phyloP scores from a whole-genome alignment of 2,329 filamentous ascomycete genomes.

The Dryadomyces sulphureus region DNA sequence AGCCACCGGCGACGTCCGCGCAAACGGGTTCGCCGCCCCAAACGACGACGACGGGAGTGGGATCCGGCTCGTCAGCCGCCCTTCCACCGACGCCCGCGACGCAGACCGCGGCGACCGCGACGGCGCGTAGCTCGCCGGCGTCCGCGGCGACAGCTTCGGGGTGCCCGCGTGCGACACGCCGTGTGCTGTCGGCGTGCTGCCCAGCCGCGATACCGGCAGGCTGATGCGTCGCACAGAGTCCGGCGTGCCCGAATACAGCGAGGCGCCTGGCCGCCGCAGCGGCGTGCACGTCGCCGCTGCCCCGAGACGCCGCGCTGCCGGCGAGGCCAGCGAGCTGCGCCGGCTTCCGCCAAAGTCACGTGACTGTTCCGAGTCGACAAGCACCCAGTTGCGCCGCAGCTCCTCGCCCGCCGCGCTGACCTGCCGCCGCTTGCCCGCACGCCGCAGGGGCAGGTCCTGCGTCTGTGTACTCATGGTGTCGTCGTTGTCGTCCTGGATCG shows the following conservation, averaged over 20 bases:
- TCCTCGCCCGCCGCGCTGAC: slow-evolving; percentile 37
- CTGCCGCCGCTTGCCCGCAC: slow-evolving; percentile 37
- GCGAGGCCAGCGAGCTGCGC: no score
- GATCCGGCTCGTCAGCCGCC: slow-evolving; percentile 24
- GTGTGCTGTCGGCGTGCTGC: no score
- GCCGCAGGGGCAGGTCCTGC: slow-evolving; percentile 14
- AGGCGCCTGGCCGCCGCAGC: no score
- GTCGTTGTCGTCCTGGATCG: neutral
- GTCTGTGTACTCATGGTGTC: neutral
- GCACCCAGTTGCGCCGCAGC: slow-evolving; percentile 55
- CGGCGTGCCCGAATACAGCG: slow-evolving; percentile 12
- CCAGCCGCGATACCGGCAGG: slow-evolving; percentile 23
- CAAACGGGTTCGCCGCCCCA: slow-evolving; percentile 6
- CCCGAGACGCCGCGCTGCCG: no score
- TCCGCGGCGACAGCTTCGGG: slow-evolving; percentile 22
- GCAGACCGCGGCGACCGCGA: slow-evolving; percentile 24
- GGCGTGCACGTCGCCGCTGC: no score
- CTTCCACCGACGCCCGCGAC: slow-evolving; percentile 6
- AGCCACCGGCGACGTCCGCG: slow-evolving; percentile 2
- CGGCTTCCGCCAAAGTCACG: slow-evolving; percentile 2
- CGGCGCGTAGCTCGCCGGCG: slow-evolving; percentile 39
- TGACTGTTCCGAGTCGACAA: slow-evolving; percentile 33
- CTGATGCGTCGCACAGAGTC: slow-evolving; percentile 28
- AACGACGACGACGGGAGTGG: slow-evolving; percentile 18
- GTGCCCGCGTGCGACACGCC: slow-evolving; percentile 33